Percentiles rank a stretch among this genome's conserved stretches.
phyloP scores from a whole-genome alignment of 73 alveolate genomes.

The Uronychia binucleata region DNA sequence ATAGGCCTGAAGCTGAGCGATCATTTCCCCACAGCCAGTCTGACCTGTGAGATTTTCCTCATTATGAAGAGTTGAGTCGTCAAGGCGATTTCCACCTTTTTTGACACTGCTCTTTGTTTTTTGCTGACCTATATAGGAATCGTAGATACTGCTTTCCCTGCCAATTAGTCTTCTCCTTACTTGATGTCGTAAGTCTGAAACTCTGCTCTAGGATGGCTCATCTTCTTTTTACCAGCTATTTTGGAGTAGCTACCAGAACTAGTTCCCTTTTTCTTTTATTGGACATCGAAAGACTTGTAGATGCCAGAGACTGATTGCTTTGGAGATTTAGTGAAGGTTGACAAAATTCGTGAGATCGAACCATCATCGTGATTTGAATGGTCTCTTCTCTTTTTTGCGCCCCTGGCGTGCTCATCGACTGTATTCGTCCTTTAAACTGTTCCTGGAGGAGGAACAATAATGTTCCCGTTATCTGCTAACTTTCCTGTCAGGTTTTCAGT shows the following conservation, averaged over 20 bases:
- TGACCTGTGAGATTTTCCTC: neutral
- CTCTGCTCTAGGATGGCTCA: neutral
- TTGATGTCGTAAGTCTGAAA: neutral
- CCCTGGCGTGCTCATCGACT: neutral
- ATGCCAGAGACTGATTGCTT: neutral
- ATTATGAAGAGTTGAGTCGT: neutral
- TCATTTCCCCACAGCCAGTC: neutral
- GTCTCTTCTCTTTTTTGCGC: neutral
- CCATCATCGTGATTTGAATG: neutral
- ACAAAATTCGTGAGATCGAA: neutral
- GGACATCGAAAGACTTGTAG: neutral
- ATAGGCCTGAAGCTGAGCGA: neutral
- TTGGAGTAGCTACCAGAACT: neutral
- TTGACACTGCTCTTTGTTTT: neutral
- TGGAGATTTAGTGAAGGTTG: neutral
- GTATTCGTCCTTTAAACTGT: neutral
- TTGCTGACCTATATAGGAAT: neutral
- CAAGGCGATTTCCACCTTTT: neutral
- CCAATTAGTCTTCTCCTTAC: neutral
- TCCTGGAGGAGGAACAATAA: neutral
- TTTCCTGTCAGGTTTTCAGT: neutral
- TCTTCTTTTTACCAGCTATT: neutral
- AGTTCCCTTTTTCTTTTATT: neutral
- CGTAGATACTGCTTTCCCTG: neutral
- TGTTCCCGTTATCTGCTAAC: neutral